Evolutionary conservation across 257 asterid genomes (phyloP).

Genomic region (Solanum clarkiae): DNA sequence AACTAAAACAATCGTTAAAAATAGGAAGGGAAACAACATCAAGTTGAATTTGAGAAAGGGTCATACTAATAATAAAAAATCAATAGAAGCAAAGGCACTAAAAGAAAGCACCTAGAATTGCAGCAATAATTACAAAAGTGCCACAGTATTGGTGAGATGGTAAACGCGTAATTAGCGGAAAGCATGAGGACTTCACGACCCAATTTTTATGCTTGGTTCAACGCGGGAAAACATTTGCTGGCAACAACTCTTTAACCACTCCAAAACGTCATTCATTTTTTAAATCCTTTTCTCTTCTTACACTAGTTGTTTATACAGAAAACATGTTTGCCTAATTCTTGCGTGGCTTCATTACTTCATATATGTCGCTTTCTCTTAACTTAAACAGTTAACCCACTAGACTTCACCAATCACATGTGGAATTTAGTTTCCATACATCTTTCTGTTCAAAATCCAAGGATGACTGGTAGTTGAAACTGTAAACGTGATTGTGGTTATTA

Average conservation of each 20-base stretch:
- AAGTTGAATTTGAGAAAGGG: no score
- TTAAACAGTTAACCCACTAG: neutral
- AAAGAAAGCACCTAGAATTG: neutral
- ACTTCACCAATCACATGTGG: neutral
- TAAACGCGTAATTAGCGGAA: constrained; percentile 4
- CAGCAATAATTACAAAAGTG: neutral
- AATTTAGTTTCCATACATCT: no score
- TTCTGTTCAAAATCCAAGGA: neutral
- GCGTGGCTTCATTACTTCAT: neutral
- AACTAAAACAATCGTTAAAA: no score
- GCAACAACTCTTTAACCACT: neutral
- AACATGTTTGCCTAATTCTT: neutral
- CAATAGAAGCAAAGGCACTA: neutral
- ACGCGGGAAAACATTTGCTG: neutral
- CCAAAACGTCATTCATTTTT: neutral
- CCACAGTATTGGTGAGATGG: neutral
- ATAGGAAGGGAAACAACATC: no score
- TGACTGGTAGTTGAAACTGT: neutral
- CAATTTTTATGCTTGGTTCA: neutral
- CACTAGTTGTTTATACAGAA: neutral
- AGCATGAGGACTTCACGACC: neutral
- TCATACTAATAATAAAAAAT: no score
- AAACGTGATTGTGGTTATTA: neutral
- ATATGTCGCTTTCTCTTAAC: neutral
- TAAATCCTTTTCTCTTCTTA: neutral